Evolutionary conservation across 805 yeast species (phyloP).

Genomic region (Zygosaccharomyces pseudorouxii): DNA sequence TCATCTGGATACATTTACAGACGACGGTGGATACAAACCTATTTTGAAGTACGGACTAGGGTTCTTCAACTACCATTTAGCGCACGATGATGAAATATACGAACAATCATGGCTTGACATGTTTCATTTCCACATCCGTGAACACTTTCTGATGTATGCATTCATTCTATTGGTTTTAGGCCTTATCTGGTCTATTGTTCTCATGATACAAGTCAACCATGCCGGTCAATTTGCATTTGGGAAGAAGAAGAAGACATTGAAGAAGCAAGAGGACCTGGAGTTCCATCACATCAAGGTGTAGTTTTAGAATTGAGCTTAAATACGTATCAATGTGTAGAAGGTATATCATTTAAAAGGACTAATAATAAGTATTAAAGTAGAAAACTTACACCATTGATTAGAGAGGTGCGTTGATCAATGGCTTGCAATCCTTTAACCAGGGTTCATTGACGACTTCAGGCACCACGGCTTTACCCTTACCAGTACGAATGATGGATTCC

Average conservation of each 20-base stretch:
- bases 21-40: constrained; percentile 33
- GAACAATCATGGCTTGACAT: constrained; percentile 16
- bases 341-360: not conserved
- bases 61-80: constrained; percentile 31
- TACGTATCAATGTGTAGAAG: not conserved
- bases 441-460: constrained; percentile 58
- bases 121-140: constrained; percentile 25
- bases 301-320: not conserved
- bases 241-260: constrained; percentile 11
- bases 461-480: constrained; percentile 70
- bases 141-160: constrained; percentile 23
- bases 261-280: constrained; percentile 20
- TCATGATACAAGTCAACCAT: constrained; percentile 11
- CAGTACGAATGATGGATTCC: constrained; percentile 50
- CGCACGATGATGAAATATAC: constrained; percentile 23
- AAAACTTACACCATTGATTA: not conserved
- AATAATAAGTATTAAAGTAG: not conserved
- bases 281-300: constrained; percentile 23
- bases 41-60: constrained; percentile 33
- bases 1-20: constrained; percentile 26
- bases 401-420: constrained; percentile 10
- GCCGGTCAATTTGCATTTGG: constrained; percentile 10
- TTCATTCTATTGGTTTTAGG: constrained; percentile 15
- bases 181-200: constrained; percentile 17
- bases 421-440: constrained; percentile 25